Conservation (phyloP, 345 rosid genomes). For the Psidium friedrichsthalianum region DNA sequence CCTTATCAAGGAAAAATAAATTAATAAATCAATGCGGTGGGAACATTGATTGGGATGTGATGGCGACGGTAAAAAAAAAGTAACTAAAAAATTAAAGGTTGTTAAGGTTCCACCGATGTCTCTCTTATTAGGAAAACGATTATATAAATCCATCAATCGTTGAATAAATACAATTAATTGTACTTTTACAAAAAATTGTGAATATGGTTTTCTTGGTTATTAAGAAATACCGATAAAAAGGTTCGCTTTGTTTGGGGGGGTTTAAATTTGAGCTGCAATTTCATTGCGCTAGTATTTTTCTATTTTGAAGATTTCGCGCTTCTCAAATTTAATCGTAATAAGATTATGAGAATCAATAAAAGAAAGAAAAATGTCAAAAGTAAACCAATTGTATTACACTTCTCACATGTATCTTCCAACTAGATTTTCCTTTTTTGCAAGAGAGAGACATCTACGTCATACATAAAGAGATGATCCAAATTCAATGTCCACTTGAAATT, state of each 20-base stretch:
- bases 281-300: no score
- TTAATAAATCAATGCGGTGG: background rate
- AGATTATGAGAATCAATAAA: background rate
- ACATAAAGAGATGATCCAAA: background rate
- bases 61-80: no score
- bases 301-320: background rate
- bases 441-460: background rate
- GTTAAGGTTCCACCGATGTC: no score
- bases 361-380: background rate
- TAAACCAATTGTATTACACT: background rate
- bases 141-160: background rate
- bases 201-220: background rate
- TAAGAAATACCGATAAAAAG: background rate
- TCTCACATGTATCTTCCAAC: background rate
- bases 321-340: background rate
- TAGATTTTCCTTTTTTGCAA: background rate
- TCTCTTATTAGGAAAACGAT: background rate
- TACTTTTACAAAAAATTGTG: background rate
- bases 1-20: background rate
- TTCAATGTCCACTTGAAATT: background rate
- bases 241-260: background rate
- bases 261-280: background rate
- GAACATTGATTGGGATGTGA: no score
- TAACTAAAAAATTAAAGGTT: no score
- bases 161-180: background rate